Base-by-base conservation (phyloP, 2,329 filamentous ascomycete species). In the Aspergillus aculeatus region DNA sequence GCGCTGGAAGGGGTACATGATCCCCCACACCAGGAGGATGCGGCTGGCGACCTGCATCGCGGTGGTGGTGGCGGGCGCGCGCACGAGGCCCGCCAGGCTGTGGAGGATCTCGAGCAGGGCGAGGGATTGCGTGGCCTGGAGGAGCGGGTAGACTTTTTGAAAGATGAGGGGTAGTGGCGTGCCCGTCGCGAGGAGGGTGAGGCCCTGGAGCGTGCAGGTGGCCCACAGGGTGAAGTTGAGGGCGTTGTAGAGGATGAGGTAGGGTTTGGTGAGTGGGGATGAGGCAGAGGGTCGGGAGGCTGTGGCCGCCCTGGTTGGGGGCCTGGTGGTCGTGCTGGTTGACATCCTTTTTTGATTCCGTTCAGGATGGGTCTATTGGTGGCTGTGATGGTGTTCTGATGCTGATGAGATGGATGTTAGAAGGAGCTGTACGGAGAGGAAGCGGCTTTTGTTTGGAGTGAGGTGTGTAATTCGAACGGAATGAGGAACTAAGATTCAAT, bases 31-130 rank as follows among this genome's bases (percentile, higher is more conserved):
- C 65, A 98, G 88, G 65, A 96, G 85, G 69, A 96, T 85, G 55
- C 95, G 91, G 59, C 87, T 91, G 23, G 90, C 84, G 63, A 98
- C 93, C 78, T 99, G 95, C 87, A 96, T 92, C 41, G 85, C 77
- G 5, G 95, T 98, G 5, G 95, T 98, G 68, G 89, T 68, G 69
- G 97, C 76, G 1, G 94, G 92, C 1, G 94, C 89, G 70, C 94
- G 87, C 55, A 99, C 94, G 70, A 98, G 75, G 59, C 93, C 91
- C 35, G 90, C 76, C 0, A 90, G 75, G 52, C 91, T 89, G 79
- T 98, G 94, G 62, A 92, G 70, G 50, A 98, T 84, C 80, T 99
- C 95, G 73, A 97, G 80, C 49, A 86, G 77, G 0, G 95, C 95
- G 56, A 91, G 76, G 3, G 90, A 95, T 82, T 99, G 95, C 58